Evolutionary conservation across 1,139 yeast genomes (phyloP).

Genomic region (Blastobotrys apis): DNA sequence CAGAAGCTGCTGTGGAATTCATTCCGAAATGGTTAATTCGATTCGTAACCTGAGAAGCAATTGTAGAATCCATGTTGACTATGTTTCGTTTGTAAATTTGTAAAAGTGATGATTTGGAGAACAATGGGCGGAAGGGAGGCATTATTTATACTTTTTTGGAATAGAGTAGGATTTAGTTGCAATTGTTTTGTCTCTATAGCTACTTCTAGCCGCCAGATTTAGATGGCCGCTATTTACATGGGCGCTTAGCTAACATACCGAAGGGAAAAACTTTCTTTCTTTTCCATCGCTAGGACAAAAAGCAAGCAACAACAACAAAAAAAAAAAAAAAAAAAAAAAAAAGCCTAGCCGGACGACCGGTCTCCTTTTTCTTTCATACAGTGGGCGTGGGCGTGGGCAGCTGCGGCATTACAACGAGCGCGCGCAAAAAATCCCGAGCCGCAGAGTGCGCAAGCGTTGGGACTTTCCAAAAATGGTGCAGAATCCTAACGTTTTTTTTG

Average conservation of each 20-base stretch:
- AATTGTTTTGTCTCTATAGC: too few species aligned
- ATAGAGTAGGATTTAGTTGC: too few species aligned
- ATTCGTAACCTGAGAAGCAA: constrained; percentile 14
- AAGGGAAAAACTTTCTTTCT: too few species aligned
- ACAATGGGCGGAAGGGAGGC: constrained; percentile 9
- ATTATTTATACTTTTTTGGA: constrained; percentile 8
- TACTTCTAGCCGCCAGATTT: too few species aligned
- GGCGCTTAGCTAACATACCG: too few species aligned
- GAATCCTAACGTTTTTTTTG: constrained; percentile 13
- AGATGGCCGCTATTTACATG: too few species aligned
- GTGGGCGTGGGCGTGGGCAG: too few species aligned
- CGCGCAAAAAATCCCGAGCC: too few species aligned
- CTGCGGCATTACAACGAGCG: too few species aligned
- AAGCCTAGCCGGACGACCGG: neutral
- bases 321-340: neutral
- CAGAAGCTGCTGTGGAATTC: constrained; percentile 7
- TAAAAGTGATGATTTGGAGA: neutral
- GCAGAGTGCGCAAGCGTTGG: constrained; percentile 3
- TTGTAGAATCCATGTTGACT: constrained; percentile 10
- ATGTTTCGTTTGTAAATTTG: neutral
- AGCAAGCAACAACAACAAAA: too few species aligned
- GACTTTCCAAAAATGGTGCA: constrained; percentile 1
- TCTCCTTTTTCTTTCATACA: too few species aligned
- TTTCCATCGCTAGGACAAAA: too few species aligned
- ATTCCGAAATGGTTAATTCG: constrained; percentile 16